These are phyloP conservation scores for Phialophora macrospora DNA, from an alignment of 2,329 filamentous ascomycete species.

Conservation along the genomic window DNA sequence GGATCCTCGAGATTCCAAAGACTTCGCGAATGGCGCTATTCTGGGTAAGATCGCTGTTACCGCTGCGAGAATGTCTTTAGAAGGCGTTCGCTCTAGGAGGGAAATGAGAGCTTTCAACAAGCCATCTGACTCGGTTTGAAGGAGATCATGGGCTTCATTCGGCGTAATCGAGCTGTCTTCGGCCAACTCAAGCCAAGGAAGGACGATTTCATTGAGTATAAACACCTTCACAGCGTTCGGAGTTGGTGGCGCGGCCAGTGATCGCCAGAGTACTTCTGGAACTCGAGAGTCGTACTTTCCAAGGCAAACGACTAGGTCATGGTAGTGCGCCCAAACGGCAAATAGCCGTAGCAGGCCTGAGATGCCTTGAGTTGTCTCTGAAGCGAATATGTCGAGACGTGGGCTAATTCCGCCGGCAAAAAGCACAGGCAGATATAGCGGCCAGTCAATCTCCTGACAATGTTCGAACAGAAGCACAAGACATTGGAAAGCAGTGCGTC, in stretches of 20 bases:
- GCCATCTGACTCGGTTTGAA: constrained; percentile 42
- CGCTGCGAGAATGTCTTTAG: constrained; percentile 33
- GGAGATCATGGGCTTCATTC: constrained; percentile 22
- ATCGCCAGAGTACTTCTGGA: constrained; percentile 73
- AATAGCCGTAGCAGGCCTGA: constrained; percentile 83
- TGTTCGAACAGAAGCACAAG: constrained; percentile 78
- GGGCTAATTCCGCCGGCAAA: constrained; percentile 77
- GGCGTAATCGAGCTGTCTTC: constrained; percentile 66
- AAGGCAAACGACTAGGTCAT: constrained; percentile 71
- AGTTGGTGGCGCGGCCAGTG: constrained; percentile 71
- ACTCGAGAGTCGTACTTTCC: constrained; percentile 63
- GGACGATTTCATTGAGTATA: constrained; percentile 73
- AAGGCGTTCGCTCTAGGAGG: constrained; percentile 60
- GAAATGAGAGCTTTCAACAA: constrained; percentile 79
- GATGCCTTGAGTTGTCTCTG: constrained; percentile 86
- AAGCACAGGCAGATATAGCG: constrained; percentile 70
- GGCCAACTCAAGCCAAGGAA: constrained; percentile 46
- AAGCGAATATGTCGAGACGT: constrained; percentile 75
- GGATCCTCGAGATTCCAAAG: constrained; percentile 23
- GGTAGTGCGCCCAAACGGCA: constrained; percentile 75
- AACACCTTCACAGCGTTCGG: constrained; percentile 88
- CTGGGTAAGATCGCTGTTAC: constrained; percentile 31
- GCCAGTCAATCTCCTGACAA: constrained; percentile 73
- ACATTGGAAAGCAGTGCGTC: constrained; percentile 73
- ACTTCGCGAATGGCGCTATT: constrained; percentile 31